Percentiles rank a stretch among this genome's conserved stretches.
phyloP scores from a whole-genome alignment of 495 filamentous ascomycete species.

The Immersiella caudata region DNA sequence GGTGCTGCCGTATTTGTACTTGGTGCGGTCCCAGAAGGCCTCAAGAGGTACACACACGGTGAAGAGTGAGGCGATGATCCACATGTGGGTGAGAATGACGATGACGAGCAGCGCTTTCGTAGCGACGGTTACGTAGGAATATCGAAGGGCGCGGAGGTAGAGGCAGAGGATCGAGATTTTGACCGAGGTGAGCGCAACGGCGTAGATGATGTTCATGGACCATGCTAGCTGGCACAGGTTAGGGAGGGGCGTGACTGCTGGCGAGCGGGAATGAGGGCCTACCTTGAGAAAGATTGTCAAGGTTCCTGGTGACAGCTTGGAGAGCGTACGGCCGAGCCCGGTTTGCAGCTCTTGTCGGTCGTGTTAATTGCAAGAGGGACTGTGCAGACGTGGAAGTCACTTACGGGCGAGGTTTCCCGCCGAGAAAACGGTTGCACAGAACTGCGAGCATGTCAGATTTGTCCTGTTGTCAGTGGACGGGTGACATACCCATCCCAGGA shows the following conservation, averaged over 20 bases:
- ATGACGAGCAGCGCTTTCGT: constrained; percentile 15
- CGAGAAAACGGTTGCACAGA: too few relatives aligned
- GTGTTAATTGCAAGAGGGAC: too few relatives aligned
- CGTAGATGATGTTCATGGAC: constrained; percentile 5
- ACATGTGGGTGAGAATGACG: constrained; percentile 4
- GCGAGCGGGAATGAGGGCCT: too few relatives aligned
- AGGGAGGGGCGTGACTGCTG: too few relatives aligned
- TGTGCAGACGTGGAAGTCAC: neutral
- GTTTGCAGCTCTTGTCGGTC: neutral
- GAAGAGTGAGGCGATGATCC: constrained; percentile 10
- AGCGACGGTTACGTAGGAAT: neutral
- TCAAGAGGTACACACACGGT: constrained; percentile 11
- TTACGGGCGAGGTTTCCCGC: neutral
- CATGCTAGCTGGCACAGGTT: neutral
- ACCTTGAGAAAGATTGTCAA: neutral
- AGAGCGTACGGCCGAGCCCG: neutral
- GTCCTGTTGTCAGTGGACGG: neutral
- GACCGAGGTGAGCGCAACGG: constrained; percentile 12
- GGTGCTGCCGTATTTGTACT: neutral
- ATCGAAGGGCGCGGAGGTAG: constrained; percentile 20
- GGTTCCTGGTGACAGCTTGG: neutral
- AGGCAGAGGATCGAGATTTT: constrained; percentile 22
- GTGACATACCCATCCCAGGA: neutral
- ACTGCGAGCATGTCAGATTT: neutral
- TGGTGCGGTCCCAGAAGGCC: neutral